These are phyloP conservation scores for Cenchrus americanus DNA, from an alignment of 176 grass and related monocot genomes.

Conservation along the genomic window DNA sequence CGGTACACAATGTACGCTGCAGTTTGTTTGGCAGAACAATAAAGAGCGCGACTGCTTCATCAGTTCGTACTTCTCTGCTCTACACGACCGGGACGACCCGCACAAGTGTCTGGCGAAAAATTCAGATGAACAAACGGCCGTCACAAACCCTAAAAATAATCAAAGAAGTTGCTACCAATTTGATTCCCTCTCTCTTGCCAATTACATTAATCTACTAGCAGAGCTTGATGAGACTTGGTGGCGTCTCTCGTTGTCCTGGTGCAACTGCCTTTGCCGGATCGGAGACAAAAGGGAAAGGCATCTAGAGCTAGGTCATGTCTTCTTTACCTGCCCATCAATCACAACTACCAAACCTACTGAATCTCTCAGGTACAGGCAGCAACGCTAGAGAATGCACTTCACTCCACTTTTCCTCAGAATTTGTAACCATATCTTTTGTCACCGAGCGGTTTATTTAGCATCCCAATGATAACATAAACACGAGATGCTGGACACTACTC, in stretches of 20 bases:
- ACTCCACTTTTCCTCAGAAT: background rate
- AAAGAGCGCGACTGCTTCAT: background rate
- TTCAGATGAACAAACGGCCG: conserved; percentile 11
- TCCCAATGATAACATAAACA: conserved; percentile 6
- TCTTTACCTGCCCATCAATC: conserved; percentile 44
- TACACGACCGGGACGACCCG: background rate
- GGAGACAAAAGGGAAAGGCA: conserved; percentile 26
- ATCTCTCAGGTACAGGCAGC: conserved; percentile 11
- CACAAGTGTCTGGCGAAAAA: background rate
- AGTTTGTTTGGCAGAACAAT: background rate
- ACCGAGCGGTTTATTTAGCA: background rate
- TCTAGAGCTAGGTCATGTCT: background rate
- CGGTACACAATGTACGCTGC: background rate
- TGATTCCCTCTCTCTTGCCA: background rate
- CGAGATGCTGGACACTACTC: conserved; percentile 1
- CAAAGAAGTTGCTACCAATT: background rate
- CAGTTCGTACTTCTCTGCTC: background rate
- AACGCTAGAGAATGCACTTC: background rate
- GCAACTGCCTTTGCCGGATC: conserved; percentile 22
- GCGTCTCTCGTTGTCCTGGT: background rate
- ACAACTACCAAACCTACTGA: conserved; percentile 31
- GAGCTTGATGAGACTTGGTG: background rate
- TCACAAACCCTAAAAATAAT: conserved; percentile 8
- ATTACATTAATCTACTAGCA: conserved; percentile 23
- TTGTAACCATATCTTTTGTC: conserved; percentile 16